A percentile compares a stretch with the other conserved stretches of the same genome.
Evolutionary conservation across 306 rosid species (phyloP).

Genomic region (Cyamopsis tetragonoloba): DNA sequence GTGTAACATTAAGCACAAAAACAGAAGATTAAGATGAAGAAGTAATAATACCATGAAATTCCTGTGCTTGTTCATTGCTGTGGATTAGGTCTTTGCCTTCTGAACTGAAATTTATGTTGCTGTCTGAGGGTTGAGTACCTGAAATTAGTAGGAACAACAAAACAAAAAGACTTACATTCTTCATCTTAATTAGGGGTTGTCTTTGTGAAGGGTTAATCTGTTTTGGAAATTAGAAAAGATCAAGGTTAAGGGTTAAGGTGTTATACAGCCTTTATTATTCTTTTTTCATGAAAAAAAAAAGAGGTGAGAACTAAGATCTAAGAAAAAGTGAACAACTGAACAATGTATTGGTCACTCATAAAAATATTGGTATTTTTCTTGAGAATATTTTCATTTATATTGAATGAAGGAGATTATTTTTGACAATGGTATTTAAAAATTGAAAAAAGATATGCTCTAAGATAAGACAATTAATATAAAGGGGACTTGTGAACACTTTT

Average conservation of each 20-base stretch:
- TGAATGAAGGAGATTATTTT: no score
- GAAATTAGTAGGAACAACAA: slow-evolving; percentile 13
- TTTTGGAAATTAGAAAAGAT: no score
- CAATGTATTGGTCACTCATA: no score
- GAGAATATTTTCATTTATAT: no score
- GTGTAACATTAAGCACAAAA: background rate
- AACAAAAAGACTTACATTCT: slow-evolving; percentile 18
- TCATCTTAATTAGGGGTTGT: background rate
- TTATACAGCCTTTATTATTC: background rate
- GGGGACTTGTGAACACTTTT: no score
- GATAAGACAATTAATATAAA: no score
- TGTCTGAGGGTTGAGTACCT: background rate
- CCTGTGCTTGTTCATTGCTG: background rate
- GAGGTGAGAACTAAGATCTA: background rate
- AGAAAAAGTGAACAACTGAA: no score
- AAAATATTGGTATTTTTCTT: no score
- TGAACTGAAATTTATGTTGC: background rate
- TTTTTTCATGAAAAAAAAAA: background rate
- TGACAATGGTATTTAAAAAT: no score
- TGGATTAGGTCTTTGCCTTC: slow-evolving; percentile 9
- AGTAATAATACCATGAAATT: slow-evolving; percentile 4
- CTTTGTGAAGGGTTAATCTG: no score
- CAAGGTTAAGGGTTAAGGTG: background rate
- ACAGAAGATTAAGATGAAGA: background rate
- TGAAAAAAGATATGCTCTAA: no score